Percentiles rank a stretch among this genome's conserved stretches.
Evolutionary conservation across 2,329 filamentous ascomycete genomes (phyloP).

Genomic region (Didymellaceae sp.): DNA sequence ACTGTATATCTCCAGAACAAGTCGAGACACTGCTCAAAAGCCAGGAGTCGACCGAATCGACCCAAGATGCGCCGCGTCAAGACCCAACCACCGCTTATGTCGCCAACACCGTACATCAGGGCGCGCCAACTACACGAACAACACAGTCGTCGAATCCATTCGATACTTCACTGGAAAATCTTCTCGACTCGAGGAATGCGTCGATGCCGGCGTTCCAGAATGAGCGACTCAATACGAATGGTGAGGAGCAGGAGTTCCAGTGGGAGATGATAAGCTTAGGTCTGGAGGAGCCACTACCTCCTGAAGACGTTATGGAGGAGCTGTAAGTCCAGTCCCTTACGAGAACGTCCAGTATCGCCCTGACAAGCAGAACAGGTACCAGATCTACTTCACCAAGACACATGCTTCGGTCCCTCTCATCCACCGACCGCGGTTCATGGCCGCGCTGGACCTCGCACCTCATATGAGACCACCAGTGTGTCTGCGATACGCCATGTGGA

Average conservation of each 20-base stretch:
- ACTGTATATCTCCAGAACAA: constrained; percentile 67
- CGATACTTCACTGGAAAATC: constrained; percentile 8
- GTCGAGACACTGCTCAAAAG: constrained; percentile 90
- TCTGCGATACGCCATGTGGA: constrained; percentile 94
- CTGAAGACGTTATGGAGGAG: constrained; percentile 82
- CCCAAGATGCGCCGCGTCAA: constrained; percentile 31
- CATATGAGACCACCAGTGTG: constrained; percentile 85
- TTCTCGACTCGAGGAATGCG: constrained; percentile 25
- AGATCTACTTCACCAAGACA: constrained; percentile 89
- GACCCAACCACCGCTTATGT: constrained; percentile 41
- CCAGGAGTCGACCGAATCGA: constrained; percentile 63
- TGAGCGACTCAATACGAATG: constrained; percentile 20
- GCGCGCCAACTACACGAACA: constrained; percentile 29
- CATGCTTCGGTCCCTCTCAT: constrained; percentile 88
- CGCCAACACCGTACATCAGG: constrained; percentile 38
- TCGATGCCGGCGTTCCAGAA: constrained; percentile 28
- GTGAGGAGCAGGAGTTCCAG: constrained; percentile 58
- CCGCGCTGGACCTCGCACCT: constrained; percentile 88
- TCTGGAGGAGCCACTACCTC: constrained; percentile 80
- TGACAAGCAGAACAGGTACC: constrained; percentile 62
- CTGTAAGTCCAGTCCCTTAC: constrained; percentile 64
- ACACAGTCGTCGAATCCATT: constrained; percentile 18
- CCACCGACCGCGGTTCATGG: constrained; percentile 84
- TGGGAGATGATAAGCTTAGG: constrained; percentile 89
- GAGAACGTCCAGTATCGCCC: not conserved